Base-by-base conservation (phyloP, 1,139 yeast genomes). In the Kurtzmaniella quercitrusa region DNA sequence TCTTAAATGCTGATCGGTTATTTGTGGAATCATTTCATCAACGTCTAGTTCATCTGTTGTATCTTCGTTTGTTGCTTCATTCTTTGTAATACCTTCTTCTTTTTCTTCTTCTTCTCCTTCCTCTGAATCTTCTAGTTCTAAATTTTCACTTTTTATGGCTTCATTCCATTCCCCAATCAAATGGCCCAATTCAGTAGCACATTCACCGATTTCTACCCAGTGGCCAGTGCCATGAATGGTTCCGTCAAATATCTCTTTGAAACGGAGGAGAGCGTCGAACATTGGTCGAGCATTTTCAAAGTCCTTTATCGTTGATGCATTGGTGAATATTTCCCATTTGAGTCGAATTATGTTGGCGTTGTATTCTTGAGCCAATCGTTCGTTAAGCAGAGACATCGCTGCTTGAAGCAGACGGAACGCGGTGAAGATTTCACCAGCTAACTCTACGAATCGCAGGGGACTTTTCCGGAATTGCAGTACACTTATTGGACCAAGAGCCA, bases 261-360 rank as follows among this genome's bases (percentile, higher is more conserved):
- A 32, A 15, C 18, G 15, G 17, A 42, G 16, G 6, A 42, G 23
- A 11, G 45, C 43, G 14, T 42, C 45, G 23, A 42, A 40, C 45
- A 42, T 42, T 3, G 43, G 18, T 21, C 45, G 19, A 11, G 43
- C 43, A 20, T 42, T 42, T 32, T 42, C 45, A 37, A 42, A 42
- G 17, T 39, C 37, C 17, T 42, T 42, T 12, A 41, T 39, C 5
- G 45, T 26, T 6, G 43, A 19, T 9, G 43, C 33, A 33, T 37
- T 39, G 7, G 38, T 30, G n/a, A 42, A 42, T 16, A 42, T 42
- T 18, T 42, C 45, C 45, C 45, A 42, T 30, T 37, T 39, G 16
- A 42, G 30, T 22, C 21, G 38, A 5, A 37, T 12, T 8, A 18
- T 30, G 22, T 26, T 39, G 19, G 36, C 41, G 19, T 32, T 30